These are phyloP conservation scores for Lecanosticta acicola DNA, from an alignment of 2,329 filamentous ascomycete species.

Conservation along the genomic window DNA sequence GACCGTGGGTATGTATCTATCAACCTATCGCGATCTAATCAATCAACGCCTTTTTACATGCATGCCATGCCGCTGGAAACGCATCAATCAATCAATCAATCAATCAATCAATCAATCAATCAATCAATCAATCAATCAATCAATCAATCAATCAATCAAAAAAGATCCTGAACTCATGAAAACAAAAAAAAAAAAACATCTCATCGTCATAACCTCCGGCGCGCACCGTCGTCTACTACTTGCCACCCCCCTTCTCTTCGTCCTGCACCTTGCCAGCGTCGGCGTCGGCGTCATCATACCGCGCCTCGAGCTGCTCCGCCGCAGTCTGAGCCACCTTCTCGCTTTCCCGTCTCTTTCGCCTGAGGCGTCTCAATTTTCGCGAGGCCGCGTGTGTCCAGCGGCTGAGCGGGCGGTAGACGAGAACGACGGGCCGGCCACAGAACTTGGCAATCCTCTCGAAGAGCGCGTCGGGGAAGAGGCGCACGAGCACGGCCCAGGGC, in stretches of 20 bases:
- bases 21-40: too few species aligned
- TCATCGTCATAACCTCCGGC: neutral
- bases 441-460: slow-evolving; percentile 42
- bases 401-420: slow-evolving; percentile 17
- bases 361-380: slow-evolving; percentile 10
- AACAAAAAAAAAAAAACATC: neutral
- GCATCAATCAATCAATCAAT: too few species aligned
- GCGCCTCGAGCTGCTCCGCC: slow-evolving; percentile 14
- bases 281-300: slow-evolving; percentile 9
- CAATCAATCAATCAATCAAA: too few species aligned
- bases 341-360: slow-evolving; percentile 17
- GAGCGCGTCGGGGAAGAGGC: slow-evolving; percentile 71
- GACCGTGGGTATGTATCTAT: too few species aligned
- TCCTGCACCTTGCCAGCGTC: slow-evolving; percentile 11
- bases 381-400: slow-evolving; percentile 16
- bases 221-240: neutral
- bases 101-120: too few species aligned
- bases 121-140: too few species aligned
- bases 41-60: too few species aligned
- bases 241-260: slow-evolving; percentile 7
- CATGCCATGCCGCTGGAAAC: too few species aligned
- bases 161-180: too few species aligned
- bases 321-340: slow-evolving; percentile 12
- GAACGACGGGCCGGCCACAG: slow-evolving; percentile 31
- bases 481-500: slow-evolving; percentile 73